Percentiles rank a stretch among this genome's conserved stretches.
These are phyloP conservation scores for Obelidium mucronatum DNA, from an alignment of 192 early-diverging fungal genomes.

Conservation along the genomic window DNA sequence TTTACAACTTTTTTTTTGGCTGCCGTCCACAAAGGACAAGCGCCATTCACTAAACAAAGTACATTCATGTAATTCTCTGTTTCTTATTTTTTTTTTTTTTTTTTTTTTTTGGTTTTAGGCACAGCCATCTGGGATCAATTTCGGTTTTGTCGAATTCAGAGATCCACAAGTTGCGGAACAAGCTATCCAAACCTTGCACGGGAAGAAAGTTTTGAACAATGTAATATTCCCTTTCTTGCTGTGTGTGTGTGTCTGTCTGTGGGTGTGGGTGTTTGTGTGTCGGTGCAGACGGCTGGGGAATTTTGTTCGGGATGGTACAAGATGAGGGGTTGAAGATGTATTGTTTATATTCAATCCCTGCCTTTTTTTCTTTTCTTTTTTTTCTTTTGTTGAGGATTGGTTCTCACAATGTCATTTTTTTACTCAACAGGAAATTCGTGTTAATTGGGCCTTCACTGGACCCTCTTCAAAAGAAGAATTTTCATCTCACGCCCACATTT, in stretches of 20 bases:
- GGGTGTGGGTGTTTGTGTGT: too few relatives aligned
- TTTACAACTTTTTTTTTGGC: too few relatives aligned
- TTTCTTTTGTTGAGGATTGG: neutral
- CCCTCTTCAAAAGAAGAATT: constrained; percentile 70
- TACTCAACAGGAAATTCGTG: constrained; percentile 65
- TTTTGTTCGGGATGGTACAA: too few relatives aligned
- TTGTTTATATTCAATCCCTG: too few relatives aligned
- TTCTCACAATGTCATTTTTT: neutral
- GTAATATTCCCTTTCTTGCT: too few relatives aligned
- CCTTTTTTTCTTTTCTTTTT: neutral
- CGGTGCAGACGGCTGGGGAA: too few relatives aligned
- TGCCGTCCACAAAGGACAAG: too few relatives aligned
- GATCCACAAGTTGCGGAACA: constrained; percentile 74
- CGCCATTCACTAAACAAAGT: too few relatives aligned
- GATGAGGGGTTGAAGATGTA: too few relatives aligned
- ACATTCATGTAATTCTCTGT: neutral
- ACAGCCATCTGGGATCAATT: constrained; percentile 68
- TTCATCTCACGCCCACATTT: constrained; percentile 82
- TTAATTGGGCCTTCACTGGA: constrained; percentile 69
- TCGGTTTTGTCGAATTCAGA: constrained; percentile 88
- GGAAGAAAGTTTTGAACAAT: constrained; percentile 66
- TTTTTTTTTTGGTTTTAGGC: constrained; percentile 1
- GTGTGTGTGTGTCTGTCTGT: too few relatives aligned
- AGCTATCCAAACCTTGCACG: constrained; percentile 78
- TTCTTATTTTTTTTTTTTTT: too few relatives aligned